Percentiles rank a stretch among this genome's conserved stretches.
Evolutionary conservation across 2,329 filamentous ascomycete genomes (phyloP).

Genomic region (Trichocomaceae sp.): DNA sequence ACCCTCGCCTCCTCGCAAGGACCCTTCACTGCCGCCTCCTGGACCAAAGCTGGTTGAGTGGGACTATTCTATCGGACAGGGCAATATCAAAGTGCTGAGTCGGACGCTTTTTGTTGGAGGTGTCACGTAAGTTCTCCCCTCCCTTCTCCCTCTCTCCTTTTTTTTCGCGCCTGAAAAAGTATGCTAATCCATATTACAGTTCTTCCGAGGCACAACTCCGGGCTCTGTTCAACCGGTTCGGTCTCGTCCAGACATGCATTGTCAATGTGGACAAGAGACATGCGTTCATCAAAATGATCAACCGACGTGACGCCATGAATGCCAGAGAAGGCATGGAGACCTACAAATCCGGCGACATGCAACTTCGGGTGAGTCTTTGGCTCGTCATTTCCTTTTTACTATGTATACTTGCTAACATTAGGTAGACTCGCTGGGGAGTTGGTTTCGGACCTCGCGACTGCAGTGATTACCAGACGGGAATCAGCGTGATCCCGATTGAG

Average conservation of each 20-base stretch:
- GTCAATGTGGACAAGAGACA: constrained; percentile 97
- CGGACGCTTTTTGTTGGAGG: constrained; percentile 95
- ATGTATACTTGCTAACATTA: constrained; percentile 21
- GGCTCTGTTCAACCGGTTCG: constrained; percentile 70
- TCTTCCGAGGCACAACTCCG: constrained; percentile 77
- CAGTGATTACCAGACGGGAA: constrained; percentile 86
- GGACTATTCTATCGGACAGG: constrained; percentile 65
- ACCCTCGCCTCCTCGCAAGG: constrained; percentile 48
- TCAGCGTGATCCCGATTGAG: constrained; percentile 88
- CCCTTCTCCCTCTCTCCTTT: constrained; percentile 7
- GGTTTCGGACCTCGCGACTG: constrained; percentile 95
- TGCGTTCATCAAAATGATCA: constrained; percentile 98
- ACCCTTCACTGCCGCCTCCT: constrained; percentile 38
- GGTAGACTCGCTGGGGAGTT: constrained; percentile 88
- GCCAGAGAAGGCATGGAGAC: constrained; percentile 87
- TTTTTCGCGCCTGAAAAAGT: neutral
- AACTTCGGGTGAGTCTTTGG: constrained; percentile 57
- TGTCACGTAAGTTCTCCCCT: constrained; percentile 62
- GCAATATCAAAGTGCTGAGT: constrained; percentile 85
- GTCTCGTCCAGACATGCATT: constrained; percentile 91
- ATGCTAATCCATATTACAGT: constrained; percentile 37
- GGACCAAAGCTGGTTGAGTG: constrained; percentile 71
- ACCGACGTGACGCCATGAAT: constrained; percentile 70
- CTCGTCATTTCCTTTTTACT: neutral
- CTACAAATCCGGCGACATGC: constrained; percentile 62